Conservation (phyloP, 202 grass and related monocot genomes). For the Musa balbisiana region DNA sequence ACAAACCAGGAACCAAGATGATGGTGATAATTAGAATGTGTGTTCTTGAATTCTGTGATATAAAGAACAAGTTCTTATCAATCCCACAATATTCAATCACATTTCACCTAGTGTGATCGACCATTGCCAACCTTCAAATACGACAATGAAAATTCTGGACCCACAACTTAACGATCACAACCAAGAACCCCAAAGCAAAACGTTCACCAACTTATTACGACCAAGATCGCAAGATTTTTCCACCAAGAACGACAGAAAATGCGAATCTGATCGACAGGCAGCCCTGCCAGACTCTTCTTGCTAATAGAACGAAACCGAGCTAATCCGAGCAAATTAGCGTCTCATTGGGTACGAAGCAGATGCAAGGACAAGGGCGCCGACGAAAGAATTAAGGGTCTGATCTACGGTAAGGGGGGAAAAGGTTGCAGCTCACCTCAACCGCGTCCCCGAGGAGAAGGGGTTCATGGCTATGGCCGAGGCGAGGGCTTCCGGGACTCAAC, state of each 20-base stretch:
- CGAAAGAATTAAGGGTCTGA: background rate
- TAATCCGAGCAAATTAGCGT: background rate
- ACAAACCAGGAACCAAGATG: background rate
- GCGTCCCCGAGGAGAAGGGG: constrained; percentile 96
- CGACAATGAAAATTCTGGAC: background rate
- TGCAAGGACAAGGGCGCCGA: too few relatives aligned
- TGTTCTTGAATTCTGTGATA: background rate
- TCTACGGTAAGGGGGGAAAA: background rate
- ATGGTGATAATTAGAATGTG: background rate
- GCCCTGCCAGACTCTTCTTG: background rate
- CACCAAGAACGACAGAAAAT: background rate
- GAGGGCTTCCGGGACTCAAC: constrained; percentile 29
- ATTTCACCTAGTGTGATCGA: background rate
- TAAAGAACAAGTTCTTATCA: background rate
- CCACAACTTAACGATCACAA: background rate
- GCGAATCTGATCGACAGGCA: background rate
- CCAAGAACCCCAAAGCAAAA: background rate
- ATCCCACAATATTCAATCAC: background rate
- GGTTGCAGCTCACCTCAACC: constrained; percentile 63
- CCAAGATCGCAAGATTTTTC: background rate
- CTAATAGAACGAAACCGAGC: background rate
- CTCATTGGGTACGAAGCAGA: background rate
- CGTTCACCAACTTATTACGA: background rate
- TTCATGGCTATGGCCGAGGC: constrained; percentile 71
- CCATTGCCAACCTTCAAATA: background rate